These are phyloP conservation scores for Buxus sempervirens DNA, from an alignment of 164 flowering plant species.

Conservation along the genomic window DNA sequence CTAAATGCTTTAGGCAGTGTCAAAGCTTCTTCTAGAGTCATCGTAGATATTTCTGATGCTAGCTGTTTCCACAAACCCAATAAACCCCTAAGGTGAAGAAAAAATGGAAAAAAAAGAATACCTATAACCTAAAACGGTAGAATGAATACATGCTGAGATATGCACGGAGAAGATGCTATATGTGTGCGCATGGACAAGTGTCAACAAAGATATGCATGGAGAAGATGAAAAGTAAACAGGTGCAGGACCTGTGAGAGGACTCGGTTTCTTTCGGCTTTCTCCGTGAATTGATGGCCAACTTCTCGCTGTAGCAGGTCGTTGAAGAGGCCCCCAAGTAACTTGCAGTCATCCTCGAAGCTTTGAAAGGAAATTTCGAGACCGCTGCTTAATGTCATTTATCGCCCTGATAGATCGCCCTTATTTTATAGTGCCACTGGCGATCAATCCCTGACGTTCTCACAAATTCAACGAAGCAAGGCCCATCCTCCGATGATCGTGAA, in stretches of 20 bases:
- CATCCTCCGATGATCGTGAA: too few relatives aligned
- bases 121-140: conserved; percentile 5
- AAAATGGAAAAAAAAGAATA: too few relatives aligned
- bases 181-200: background rate
- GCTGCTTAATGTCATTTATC: too few relatives aligned
- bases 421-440: too few relatives aligned
- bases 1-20: conserved; percentile 78
- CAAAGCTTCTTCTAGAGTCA: conserved; percentile 80
- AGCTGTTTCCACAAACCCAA: conserved; percentile 40
- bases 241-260: conserved; percentile 86
- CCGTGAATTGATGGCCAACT: conserved; percentile 51
- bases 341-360: conserved; percentile 76
- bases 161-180: background rate
- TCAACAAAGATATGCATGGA: background rate
- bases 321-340: conserved; percentile 60
- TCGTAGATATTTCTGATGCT: conserved; percentile 67
- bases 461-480: too few relatives aligned
- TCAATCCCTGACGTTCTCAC: too few relatives aligned
- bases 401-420: too few relatives aligned
- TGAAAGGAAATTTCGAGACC: conserved; percentile 80
- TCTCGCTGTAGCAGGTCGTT: conserved; percentile 73
- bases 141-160: background rate
- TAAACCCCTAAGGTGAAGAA: too few relatives aligned
- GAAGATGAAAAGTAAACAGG: conserved; percentile 6
- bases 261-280: conserved; percentile 56